Evolutionary conservation across 106 monocot species (phyloP).

Genomic region (Posidonia australis): DNA sequence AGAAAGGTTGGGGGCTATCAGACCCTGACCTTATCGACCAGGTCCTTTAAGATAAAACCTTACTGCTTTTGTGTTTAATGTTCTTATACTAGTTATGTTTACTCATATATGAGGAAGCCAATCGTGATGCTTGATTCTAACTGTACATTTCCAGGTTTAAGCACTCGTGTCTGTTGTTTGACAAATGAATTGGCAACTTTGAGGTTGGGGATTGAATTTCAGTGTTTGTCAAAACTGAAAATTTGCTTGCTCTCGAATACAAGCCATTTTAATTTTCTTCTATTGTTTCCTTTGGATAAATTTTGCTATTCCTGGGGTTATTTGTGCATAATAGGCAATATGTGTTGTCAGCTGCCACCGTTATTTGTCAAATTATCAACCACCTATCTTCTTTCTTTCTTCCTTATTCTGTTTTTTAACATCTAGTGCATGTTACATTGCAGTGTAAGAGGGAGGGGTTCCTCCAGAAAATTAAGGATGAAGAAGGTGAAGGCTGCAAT

Average conservation of each 20-base stretch:
- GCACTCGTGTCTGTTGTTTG: no score
- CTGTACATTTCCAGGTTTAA: not conserved
- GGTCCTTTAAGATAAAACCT: constrained; percentile 31
- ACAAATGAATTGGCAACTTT: not conserved
- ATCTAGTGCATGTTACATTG: not conserved
- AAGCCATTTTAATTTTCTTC: no score
- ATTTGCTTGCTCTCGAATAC: no score
- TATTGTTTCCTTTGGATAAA: no score
- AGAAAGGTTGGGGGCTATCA: constrained; percentile 89
- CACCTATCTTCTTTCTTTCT: not conserved
- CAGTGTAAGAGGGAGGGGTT: constrained; percentile 97
- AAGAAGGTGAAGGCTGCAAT: constrained; percentile 98
- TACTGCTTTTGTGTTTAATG: not conserved
- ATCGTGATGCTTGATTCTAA: no score
- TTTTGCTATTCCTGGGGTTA: no score
- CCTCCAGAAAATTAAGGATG: constrained; percentile 83
- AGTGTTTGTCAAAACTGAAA: no score
- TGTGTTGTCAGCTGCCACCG: not conserved
- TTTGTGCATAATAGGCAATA: no score
- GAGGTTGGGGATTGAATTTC: no score
- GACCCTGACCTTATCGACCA: constrained; percentile 90
- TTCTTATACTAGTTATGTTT: not conserved
- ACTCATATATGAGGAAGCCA: no score
- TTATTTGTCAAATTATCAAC: not conserved
- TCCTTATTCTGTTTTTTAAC: not conserved